These are phyloP conservation scores for Caloboletus firmus DNA, from an alignment of 1,284 basidiomycete genomes.

Conservation along the genomic window DNA sequence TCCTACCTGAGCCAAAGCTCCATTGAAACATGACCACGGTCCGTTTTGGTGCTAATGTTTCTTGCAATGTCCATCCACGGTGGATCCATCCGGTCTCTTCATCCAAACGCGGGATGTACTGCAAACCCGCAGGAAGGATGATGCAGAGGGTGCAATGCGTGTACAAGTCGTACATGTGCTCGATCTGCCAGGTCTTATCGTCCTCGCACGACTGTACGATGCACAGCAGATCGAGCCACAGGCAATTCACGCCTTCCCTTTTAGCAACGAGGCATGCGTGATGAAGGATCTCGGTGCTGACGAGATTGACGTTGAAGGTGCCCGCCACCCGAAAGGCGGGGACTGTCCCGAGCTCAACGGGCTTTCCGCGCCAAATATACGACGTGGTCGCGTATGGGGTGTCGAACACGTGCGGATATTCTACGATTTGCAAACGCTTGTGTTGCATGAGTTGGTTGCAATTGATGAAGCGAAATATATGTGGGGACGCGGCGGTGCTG, in stretches of 20 bases:
- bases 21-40: conserved; percentile 1
- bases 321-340: not conserved
- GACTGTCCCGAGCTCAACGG: not conserved
- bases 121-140: not conserved
- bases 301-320: not conserved
- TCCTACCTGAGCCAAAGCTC: conserved; percentile 1
- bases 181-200: conserved; percentile 3
- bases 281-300: not conserved
- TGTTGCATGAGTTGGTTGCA: not conserved
- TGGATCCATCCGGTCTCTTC: conserved; percentile 3
- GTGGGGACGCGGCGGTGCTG: not conserved
- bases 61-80: conserved; percentile 1
- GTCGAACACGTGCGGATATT: not conserved
- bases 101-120: conserved; percentile 1
- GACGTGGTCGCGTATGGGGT: not conserved
- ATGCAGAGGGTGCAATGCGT: not conserved
- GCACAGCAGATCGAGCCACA: conserved; percentile 3
- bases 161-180: conserved; percentile 2
- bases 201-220: not conserved
- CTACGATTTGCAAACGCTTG: not conserved
- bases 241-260: not conserved
- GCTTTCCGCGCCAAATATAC: not conserved
- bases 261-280: not conserved
- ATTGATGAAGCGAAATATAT: not conserved
- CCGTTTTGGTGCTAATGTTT: not conserved